Evolutionary conservation across 2,329 filamentous ascomycete genomes (phyloP), one percentile per base, ranked within the genome.

Genomic region (Xylaria sp.): DNA sequence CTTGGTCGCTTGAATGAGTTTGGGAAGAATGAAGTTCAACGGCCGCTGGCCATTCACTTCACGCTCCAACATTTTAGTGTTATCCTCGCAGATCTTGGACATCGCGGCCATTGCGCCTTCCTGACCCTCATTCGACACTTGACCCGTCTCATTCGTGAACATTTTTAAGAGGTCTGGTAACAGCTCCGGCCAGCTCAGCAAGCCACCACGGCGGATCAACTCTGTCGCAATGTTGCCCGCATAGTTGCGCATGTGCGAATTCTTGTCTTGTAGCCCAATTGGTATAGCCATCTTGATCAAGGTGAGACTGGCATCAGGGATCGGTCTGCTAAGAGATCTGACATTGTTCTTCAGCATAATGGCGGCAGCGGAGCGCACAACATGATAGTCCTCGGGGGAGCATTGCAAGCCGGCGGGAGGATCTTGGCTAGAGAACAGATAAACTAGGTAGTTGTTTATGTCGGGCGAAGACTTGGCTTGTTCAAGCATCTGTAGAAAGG

Each of bases 311-410:
- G 85, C 79, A 59, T 92, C 89, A 62, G 93, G 87, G 70, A 97
- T 93, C 65, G 88, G 85, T 79, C 92, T 92, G 84, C 92, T 95
- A 49, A 89, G 86, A 57, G 88, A 82, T 77, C 89, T 91, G 79
- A 98, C 88, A 78, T 97, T 94, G 81, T 97, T 98, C 84, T 98
- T 99, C 73, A 99, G 87, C 89, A 97, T 96, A 77, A 98, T 90
- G 65, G 93, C 94, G 31, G 95, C 94, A 11, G 95, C 92, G 69
- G 93, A 92, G 72, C 96, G 91, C 69, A 97, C 91, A 59, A 93
- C 83, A 79, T 92, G 88, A 83, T 93, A 90, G 78, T 92, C 85
- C 72, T 86, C 77, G 73, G 84, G 77, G 61, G 85, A 87, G 74
- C 88, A 87, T 74, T 84, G 83, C 77, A 92, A 83, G 71, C 85